A percentile compares a stretch with the other conserved stretches of the same genome.
Evolutionary conservation across 441 rosid species (phyloP).

Genomic region (Populus hybrid): DNA sequence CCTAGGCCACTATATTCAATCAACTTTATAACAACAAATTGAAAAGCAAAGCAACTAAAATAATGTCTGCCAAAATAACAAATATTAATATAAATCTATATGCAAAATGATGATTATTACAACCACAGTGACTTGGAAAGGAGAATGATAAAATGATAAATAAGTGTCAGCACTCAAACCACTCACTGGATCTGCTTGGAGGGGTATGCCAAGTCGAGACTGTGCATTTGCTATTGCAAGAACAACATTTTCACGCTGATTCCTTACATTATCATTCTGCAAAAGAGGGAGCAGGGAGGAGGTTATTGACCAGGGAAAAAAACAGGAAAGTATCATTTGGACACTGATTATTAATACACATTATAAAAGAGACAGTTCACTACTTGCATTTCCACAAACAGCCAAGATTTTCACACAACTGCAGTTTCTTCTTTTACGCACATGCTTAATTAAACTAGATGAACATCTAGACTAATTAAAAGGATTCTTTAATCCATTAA

Average conservation of each 20-base stretch:
- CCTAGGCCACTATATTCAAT: background rate
- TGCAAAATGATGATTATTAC: background rate
- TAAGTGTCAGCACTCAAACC: slow-evolving; percentile 19
- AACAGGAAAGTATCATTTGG: background rate
- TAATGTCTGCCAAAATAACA: background rate
- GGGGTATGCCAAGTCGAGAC: slow-evolving; percentile 64
- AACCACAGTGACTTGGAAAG: background rate
- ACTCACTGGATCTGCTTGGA: slow-evolving; percentile 82
- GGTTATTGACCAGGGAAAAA: background rate
- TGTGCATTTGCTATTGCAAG: slow-evolving; percentile 92
- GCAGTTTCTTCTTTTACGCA: background rate
- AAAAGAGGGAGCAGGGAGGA: slow-evolving; percentile 5
- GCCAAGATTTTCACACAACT: background rate
- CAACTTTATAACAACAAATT: background rate
- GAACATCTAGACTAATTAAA: background rate
- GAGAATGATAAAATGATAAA: background rate
- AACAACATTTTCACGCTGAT: slow-evolving; percentile 94
- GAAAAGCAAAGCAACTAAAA: background rate
- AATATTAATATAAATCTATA: background rate
- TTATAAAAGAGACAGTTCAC: background rate
- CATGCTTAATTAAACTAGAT: background rate
- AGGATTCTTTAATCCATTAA: background rate
- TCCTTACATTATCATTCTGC: slow-evolving; percentile 91
- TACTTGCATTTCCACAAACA: background rate
- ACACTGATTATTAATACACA: background rate